Evolutionary conservation across 75 land plant species (phyloP).

Genomic region (Sequoia sempervirens): DNA sequence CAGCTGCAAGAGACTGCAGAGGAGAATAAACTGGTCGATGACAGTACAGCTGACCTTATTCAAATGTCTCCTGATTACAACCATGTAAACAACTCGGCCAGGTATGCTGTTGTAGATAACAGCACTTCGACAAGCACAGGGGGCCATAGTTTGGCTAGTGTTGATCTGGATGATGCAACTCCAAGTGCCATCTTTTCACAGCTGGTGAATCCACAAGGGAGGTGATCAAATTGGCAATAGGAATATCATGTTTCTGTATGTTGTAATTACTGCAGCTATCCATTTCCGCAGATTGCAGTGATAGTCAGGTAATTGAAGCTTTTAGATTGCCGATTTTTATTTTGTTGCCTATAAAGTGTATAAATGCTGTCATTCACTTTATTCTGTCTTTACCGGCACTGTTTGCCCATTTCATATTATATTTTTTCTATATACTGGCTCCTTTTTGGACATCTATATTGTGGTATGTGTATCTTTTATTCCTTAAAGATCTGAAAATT

Average conservation of each 20-base stretch:
- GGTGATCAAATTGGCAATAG: conserved; percentile 20
- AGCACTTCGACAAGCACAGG: conserved; percentile 20
- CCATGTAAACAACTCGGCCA: not conserved
- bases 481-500: not conserved
- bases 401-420: not conserved
- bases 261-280: not conserved
- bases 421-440: not conserved
- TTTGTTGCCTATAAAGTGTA: not conserved
- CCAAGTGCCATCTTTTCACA: conserved; percentile 71
- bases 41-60: not conserved
- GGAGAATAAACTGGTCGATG: conserved; percentile 12
- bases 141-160: conserved; percentile 33
- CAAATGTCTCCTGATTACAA: not conserved
- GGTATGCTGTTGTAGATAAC: not conserved
- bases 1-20: conserved; percentile 39
- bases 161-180: conserved; percentile 41
- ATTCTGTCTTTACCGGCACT: not conserved
- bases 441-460: not conserved
- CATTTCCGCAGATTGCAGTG: not conserved
- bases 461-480: not conserved
- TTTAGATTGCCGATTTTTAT: not conserved
- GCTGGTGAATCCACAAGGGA: conserved; percentile 66
- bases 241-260: not conserved
- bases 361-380: not conserved
- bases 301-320: not conserved